A percentile compares a stretch with the other conserved stretches of the same genome.
These are phyloP conservation scores for Starmera amethionina DNA, from an alignment of 805 yeast species.

Conservation along the genomic window DNA sequence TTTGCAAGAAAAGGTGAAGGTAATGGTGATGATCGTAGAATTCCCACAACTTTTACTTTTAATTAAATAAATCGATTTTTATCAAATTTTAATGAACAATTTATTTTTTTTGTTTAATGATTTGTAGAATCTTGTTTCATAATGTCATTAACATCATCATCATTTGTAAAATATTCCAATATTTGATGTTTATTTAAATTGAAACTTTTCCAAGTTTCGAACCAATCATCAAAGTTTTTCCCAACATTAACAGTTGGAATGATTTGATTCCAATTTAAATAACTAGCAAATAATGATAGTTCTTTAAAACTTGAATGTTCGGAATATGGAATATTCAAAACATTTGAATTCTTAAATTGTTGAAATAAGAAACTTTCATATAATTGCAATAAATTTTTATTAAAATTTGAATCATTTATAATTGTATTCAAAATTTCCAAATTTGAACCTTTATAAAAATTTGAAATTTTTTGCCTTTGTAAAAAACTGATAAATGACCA, in stretches of 20 bases:
- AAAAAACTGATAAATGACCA: slow-evolving; percentile 46
- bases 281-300: slow-evolving; percentile 51
- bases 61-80: background rate
- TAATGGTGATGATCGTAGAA: slow-evolving; percentile 18
- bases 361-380: background rate
- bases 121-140: background rate
- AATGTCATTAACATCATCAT: slow-evolving; percentile 1
- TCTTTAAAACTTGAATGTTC: slow-evolving; percentile 92
- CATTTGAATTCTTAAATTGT: background rate
- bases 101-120: background rate
- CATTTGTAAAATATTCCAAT: slow-evolving; percentile 17
- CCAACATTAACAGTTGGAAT: slow-evolving; percentile 70
- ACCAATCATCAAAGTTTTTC: slow-evolving; percentile 26
- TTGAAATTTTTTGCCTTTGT: background rate
- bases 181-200: slow-evolving; percentile 45
- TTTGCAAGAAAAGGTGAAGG: slow-evolving; percentile 14
- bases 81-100: background rate
- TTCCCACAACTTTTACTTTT: slow-evolving; percentile 6
- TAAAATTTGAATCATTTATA: background rate
- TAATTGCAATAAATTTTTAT: background rate
- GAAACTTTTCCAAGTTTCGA: slow-evolving; percentile 26
- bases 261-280: slow-evolving; percentile 38
- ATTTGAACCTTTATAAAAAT: background rate
- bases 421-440: background rate
- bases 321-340: slow-evolving; percentile 70